phyloP scores from a whole-genome alignment of 164 flowering plant genomes.

The Berberis vulgaris region DNA sequence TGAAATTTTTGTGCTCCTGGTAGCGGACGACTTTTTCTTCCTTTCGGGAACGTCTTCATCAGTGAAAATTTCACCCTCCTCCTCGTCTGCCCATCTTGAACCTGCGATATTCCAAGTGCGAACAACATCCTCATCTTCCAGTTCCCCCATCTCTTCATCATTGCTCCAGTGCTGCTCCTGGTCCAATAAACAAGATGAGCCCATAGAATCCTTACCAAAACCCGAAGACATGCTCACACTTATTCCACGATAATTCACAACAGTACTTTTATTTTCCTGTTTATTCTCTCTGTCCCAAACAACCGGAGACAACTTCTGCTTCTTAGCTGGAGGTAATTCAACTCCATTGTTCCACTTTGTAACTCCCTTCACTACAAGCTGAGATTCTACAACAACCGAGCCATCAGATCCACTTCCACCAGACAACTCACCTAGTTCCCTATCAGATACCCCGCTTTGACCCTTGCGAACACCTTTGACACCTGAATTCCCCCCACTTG shows the following conservation, averaged over 20 bases:
- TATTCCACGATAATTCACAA: neutral
- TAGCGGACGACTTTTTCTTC: slow-evolving; percentile 4
- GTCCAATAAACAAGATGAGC: slow-evolving; percentile 7
- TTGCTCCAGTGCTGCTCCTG: slow-evolving; percentile 5
- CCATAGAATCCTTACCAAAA: neutral
- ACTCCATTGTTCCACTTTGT: slow-evolving; percentile 33
- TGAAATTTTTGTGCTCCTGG: neutral
- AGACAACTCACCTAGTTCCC: slow-evolving; percentile 81
- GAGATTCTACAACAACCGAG: slow-evolving; percentile 27
- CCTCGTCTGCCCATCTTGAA: slow-evolving; percentile 59
- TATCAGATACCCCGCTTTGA: slow-evolving; percentile 24
- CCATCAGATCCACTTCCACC: slow-evolving; percentile 85
- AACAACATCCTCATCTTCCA: slow-evolving; percentile 25
- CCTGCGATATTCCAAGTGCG: slow-evolving; percentile 22
- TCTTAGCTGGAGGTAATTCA: slow-evolving; percentile 26
- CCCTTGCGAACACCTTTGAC: neutral
- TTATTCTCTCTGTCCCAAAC: slow-evolving; percentile 35
- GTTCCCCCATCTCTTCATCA: slow-evolving; percentile 15
- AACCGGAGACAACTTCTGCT: slow-evolving; percentile 63
- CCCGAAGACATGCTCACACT: too few species aligned
- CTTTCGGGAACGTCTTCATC: slow-evolving; percentile 11
- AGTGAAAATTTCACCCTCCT: slow-evolving; percentile 9
- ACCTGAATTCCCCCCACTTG: too few species aligned
- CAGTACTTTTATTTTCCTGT: slow-evolving; percentile 3
- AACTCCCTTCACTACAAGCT: slow-evolving; percentile 19